Evolutionary conservation across 78 protist species (phyloP).

Genomic region (Cyanophora paradoxa): DNA sequence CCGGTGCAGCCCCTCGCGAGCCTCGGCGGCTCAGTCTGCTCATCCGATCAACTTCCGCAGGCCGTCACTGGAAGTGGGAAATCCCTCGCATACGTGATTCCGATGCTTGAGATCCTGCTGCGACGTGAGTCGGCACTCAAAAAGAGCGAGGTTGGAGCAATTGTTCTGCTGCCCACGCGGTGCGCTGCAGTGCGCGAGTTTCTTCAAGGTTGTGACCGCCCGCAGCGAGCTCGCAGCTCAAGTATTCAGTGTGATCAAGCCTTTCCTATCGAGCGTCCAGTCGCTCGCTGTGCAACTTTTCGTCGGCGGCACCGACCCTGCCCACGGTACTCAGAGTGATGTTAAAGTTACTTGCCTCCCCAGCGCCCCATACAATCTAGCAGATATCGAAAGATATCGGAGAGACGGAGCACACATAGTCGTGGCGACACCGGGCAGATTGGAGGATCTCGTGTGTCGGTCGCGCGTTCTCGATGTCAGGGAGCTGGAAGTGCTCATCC

Average conservation of each 20-base stretch:
- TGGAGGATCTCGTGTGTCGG: slow-evolving; percentile 51
- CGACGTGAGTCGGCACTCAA: slow-evolving; percentile 9
- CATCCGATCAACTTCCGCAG: too few relatives aligned
- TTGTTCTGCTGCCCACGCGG: neutral
- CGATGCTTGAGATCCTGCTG: slow-evolving; percentile 39
- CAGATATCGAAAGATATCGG: neutral
- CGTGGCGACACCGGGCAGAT: slow-evolving; percentile 74
- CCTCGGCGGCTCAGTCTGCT: too few relatives aligned
- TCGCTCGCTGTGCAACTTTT: neutral
- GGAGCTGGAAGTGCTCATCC: slow-evolving; percentile 60
- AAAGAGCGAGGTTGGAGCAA: neutral
- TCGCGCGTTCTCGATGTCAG: neutral
- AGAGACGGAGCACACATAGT: slow-evolving; percentile 48
- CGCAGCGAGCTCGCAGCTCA: too few relatives aligned
- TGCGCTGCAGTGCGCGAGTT: neutral
- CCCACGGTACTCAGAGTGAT: neutral
- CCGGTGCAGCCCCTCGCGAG: too few relatives aligned
- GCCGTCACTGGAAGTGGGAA: too few relatives aligned
- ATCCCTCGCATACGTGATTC: too few relatives aligned
- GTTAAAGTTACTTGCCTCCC: neutral
- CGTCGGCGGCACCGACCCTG: neutral
- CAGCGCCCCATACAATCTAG: neutral
- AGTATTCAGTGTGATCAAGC: too few relatives aligned
- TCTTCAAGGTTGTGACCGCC: too few relatives aligned
- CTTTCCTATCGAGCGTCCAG: neutral